These are phyloP conservation scores for Acacia concinna DNA, from an alignment of 331 rosid genomes.

Conservation along the genomic window DNA sequence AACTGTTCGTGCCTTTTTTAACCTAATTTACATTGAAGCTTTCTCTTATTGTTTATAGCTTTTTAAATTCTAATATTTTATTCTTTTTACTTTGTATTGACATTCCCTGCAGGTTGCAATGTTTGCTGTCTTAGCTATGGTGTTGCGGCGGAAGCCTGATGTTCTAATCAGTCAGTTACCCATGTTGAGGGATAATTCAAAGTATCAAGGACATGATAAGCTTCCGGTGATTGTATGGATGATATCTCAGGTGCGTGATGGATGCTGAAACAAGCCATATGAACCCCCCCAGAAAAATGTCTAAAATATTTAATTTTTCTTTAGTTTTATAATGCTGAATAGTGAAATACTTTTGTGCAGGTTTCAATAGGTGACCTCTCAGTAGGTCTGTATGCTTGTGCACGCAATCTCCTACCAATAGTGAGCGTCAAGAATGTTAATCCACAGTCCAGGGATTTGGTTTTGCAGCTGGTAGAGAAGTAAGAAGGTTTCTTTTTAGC, in stretches of 20 bases:
- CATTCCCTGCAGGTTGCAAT: constrained; percentile 74
- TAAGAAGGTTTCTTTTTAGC: constrained; percentile 13
- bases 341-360: constrained; percentile 41
- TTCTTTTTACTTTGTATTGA: constrained; percentile 10
- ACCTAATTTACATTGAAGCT: constrained; percentile 10
- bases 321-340: constrained; percentile 18
- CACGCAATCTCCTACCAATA: constrained; percentile 72
- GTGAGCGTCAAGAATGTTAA: constrained; percentile 67
- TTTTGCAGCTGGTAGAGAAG: constrained; percentile 90
- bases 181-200: constrained; percentile 60
- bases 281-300: neutral
- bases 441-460: constrained; percentile 86
- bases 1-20: neutral
- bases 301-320: neutral
- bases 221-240: constrained; percentile 83
- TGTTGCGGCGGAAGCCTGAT: constrained; percentile 88
- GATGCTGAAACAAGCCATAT: constrained; percentile 8
- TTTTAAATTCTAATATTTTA: constrained; percentile 15
- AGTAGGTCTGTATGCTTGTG: constrained; percentile 85
- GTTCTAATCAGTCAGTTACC: constrained; percentile 60
- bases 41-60: constrained; percentile 20
- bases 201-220: constrained; percentile 93
- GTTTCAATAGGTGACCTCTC: constrained; percentile 76
- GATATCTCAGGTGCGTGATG: constrained; percentile 67
- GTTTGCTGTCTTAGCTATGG: constrained; percentile 78